Evolutionary conservation across 2,329 filamentous ascomycete genomes (phyloP).

Genomic region (Diaporthe helianthi): DNA sequence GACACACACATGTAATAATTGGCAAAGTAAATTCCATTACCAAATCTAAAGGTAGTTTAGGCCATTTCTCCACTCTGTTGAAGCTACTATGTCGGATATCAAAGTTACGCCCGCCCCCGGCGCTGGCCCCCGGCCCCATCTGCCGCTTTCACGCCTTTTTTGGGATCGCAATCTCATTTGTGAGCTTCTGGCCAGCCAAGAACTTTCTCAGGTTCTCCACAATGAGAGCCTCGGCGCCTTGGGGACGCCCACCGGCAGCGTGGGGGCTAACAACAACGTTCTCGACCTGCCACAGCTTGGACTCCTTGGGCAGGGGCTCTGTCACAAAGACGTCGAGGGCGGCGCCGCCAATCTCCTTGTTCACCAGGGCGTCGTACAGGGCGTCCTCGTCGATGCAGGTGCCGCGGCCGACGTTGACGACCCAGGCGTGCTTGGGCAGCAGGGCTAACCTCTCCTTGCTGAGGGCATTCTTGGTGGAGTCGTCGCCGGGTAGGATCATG

Average conservation of each 20-base stretch:
- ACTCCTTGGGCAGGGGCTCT: conserved; percentile 53
- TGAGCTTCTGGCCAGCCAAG: conserved; percentile 63
- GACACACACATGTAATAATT: neutral
- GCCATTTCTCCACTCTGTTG: neutral
- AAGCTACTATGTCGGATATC: conserved; percentile 5
- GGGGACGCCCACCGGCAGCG: conserved; percentile 66
- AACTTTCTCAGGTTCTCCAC: conserved; percentile 67
- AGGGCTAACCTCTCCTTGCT: conserved; percentile 59
- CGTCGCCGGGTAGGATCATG: conserved; percentile 69
- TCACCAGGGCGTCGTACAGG: conserved; percentile 42
- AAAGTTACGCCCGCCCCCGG: neutral
- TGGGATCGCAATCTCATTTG: conserved; percentile 55
- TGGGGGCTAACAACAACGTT: conserved; percentile 63
- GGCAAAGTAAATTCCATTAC: neutral
- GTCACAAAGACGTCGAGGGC: conserved; percentile 49
- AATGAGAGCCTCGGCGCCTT: conserved; percentile 65
- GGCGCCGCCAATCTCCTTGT: conserved; percentile 44
- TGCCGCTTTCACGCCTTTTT: conserved; percentile 8
- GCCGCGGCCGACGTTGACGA: conserved; percentile 57
- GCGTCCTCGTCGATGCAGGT: conserved; percentile 46
- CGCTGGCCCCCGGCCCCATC: neutral
- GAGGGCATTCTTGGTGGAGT: conserved; percentile 61
- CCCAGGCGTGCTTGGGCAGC: conserved; percentile 64
- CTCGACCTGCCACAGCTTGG: conserved; percentile 56
- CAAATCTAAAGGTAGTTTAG: neutral